phyloP scores from a whole-genome alignment of 2,329 filamentous ascomycete species.

The Cladosporium sp. region DNA sequence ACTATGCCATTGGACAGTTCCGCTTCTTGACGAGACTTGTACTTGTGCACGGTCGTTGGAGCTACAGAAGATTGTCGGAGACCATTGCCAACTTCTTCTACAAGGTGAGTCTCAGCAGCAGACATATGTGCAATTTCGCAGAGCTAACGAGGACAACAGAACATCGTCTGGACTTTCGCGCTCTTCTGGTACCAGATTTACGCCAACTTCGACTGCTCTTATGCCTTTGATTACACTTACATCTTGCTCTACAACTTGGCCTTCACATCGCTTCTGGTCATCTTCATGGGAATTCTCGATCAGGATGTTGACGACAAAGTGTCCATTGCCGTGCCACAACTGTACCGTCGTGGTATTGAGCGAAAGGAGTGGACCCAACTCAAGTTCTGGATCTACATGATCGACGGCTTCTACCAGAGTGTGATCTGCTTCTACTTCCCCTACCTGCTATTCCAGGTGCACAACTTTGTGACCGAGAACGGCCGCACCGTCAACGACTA shows the following conservation, averaged over 20 bases:
- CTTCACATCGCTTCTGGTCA: constrained; percentile 92
- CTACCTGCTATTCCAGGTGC: constrained; percentile 70
- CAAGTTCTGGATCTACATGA: constrained; percentile 98
- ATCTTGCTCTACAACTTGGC: constrained; percentile 94
- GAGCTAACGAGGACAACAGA: constrained; percentile 45
- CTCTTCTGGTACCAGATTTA: constrained; percentile 98
- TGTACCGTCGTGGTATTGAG: constrained; percentile 94
- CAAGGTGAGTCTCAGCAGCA: constrained; percentile 55
- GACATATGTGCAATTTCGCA: background rate
- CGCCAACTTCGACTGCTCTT: constrained; percentile 93
- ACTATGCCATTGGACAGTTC: constrained; percentile 94
- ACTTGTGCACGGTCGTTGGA: constrained; percentile 89
- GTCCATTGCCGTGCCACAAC: constrained; percentile 87
- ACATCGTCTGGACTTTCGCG: constrained; percentile 93
- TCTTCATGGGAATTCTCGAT: constrained; percentile 93
- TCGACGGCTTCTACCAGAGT: constrained; percentile 91
- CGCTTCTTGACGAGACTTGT: constrained; percentile 79
- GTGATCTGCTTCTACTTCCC: constrained; percentile 90
- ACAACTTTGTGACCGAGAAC: constrained; percentile 64
- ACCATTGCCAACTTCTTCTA: constrained; percentile 99
- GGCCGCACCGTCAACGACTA: constrained; percentile 76
- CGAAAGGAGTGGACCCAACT: constrained; percentile 90
- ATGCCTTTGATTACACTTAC: constrained; percentile 96
- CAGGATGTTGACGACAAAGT: constrained; percentile 95
- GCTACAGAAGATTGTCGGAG: constrained; percentile 89